A percentile compares a stretch with the other conserved stretches of the same genome.
phyloP scores from a whole-genome alignment of 106 monocot species.

The Dioscorea alata region DNA sequence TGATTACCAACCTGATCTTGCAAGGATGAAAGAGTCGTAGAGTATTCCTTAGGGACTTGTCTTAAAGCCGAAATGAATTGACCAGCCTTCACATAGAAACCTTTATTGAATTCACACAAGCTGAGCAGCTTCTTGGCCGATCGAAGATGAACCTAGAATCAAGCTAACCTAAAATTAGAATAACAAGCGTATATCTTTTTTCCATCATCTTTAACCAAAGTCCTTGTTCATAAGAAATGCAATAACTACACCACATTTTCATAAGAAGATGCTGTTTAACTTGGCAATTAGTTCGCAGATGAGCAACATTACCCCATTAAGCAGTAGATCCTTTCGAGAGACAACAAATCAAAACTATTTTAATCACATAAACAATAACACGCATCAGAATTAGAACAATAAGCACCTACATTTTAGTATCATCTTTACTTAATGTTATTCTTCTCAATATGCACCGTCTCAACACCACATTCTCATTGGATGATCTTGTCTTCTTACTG shows the following conservation, averaged over 20 bases:
- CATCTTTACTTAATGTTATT: no score
- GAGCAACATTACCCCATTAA: neutral
- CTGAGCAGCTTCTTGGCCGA: constrained; percentile 79
- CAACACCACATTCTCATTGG: no score
- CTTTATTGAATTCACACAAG: constrained; percentile 87
- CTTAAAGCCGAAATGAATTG: constrained; percentile 88
- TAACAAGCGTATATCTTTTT: neutral
- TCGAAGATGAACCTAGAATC: constrained; percentile 68
- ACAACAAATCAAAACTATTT: neutral
- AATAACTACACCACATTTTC: neutral
- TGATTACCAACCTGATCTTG: constrained; percentile 70
- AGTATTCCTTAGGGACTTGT: constrained; percentile 92
- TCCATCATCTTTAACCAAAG: neutral
- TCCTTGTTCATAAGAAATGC: neutral
- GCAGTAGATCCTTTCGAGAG: neutral
- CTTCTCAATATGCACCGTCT: no score
- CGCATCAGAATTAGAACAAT: no score
- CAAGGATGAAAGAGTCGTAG: constrained; percentile 76
- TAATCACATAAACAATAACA: no score
- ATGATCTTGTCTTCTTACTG: no score
- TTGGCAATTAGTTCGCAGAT: neutral
- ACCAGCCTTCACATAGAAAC: constrained; percentile 98
- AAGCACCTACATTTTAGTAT: no score
- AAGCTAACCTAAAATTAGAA: neutral
- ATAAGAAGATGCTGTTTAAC: neutral